Evolutionary conservation across 2,329 filamentous ascomycete species (phyloP), one percentile per base, ranked within the genome.

Genomic region (Madurella mycetomatis): DNA sequence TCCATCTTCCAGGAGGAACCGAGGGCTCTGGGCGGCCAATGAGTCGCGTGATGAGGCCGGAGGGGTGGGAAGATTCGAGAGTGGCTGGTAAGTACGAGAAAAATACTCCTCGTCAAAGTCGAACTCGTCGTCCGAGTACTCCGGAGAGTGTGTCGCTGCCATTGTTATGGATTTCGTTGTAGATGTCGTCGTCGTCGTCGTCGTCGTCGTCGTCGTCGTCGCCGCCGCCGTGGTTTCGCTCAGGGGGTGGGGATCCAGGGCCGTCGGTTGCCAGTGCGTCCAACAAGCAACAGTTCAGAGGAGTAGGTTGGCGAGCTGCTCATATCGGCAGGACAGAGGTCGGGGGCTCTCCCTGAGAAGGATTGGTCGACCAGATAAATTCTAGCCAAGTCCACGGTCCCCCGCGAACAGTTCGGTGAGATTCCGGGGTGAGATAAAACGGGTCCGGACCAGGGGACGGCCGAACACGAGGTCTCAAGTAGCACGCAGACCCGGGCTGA

Each of bases 21-120:
- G 66, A 44, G 76, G 75, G 47, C 75, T 77, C 62, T 75, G 73
- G 41, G 67, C 65, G 30, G 72, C 72, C 34, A 73, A 75, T 11
- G 74, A 74, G 49, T 67, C 72, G 55, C 70, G 71, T 47, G 76
- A 77, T 43, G 81, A 84, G 11, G 77, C 78, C 43, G 84, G 84
- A 58, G 84, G 84, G 49, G 84, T 87, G 18, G 84, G 84, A 18
- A 87, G 76, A 67, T 84, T 85, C 31, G 84, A 87, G 49, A 87
- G 74, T 9, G 84, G 84, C 46, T 82, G 79, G 69, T 87, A 87
- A 60, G 83, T 84, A 56, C 74, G 72, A 52, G 70, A 67, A 64
- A 84, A 83, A 69, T 81, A 82, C 59, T 76, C 75, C 55, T 77
- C 74, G 64, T 77, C 75, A 59, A 75, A 73, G 62, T 78, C 76